Evolutionary conservation across 169 alveolate genomes (phyloP).

Genomic region (Sarcocystis neurona): DNA sequence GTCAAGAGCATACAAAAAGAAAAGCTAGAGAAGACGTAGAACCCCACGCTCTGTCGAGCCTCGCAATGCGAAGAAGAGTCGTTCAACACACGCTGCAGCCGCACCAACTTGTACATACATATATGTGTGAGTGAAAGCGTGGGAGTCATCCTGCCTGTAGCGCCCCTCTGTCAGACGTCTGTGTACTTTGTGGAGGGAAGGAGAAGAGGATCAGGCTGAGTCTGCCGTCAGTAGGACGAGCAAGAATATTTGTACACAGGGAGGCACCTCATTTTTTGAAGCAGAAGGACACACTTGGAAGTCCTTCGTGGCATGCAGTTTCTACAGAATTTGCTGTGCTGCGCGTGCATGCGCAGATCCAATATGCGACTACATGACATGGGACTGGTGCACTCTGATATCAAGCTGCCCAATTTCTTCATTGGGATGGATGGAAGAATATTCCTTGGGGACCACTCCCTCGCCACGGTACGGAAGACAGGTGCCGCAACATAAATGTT

Average conservation of each 20-base stretch:
- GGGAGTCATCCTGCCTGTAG: too few species aligned
- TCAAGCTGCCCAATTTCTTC: conserved; percentile 42
- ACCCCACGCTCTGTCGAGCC: too few species aligned
- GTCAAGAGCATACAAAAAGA: too few species aligned
- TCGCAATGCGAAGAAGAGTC: too few species aligned
- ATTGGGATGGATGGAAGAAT: conserved; percentile 33
- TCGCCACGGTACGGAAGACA: conserved; percentile 39
- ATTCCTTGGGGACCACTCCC: conserved; percentile 50
- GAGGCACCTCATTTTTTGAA: too few species aligned
- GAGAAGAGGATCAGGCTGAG: background rate
- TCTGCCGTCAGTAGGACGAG: background rate
- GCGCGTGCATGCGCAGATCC: background rate
- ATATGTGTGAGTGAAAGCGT: too few species aligned
- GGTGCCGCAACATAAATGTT: too few species aligned
- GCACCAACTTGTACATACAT: too few species aligned
- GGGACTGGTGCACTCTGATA: conserved; percentile 52
- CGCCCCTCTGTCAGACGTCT: background rate
- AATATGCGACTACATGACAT: conserved; percentile 42
- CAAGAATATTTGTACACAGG: too few species aligned
- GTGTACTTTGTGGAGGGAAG: background rate
- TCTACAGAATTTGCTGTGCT: background rate
- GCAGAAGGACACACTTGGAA: too few species aligned
- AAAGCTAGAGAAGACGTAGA: too few species aligned
- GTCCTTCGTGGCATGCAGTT: background rate
- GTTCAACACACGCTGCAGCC: too few species aligned